Evolutionary conservation across 1,139 yeast genomes (phyloP).

Genomic region (Geotrichum aggregatum): DNA sequence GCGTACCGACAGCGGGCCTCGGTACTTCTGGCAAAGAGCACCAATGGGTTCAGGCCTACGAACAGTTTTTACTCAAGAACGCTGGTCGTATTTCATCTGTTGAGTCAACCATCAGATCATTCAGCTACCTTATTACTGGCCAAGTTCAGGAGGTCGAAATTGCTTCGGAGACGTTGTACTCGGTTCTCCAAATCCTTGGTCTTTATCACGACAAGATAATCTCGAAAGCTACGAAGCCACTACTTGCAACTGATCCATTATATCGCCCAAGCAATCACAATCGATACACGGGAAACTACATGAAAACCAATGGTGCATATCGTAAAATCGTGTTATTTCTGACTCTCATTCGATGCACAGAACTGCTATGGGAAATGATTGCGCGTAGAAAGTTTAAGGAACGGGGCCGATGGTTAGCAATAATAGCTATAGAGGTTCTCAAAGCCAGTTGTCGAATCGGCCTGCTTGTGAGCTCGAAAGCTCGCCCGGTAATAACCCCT

Average conservation of each 20-base stretch:
- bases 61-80: slow-evolving; percentile 37
- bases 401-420: slow-evolving; percentile 34
- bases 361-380: slow-evolving; percentile 40
- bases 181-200: slow-evolving; percentile 39
- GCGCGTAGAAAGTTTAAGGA: slow-evolving; percentile 26
- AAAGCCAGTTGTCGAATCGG: slow-evolving; percentile 38
- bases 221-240: slow-evolving; percentile 32
- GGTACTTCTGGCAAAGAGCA: background rate
- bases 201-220: slow-evolving; percentile 41
- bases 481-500: slow-evolving; percentile 36
- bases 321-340: slow-evolving; percentile 34
- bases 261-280: slow-evolving; percentile 34
- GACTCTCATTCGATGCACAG: slow-evolving; percentile 38
- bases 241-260: slow-evolving; percentile 24
- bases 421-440: slow-evolving; percentile 35
- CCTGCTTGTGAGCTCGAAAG: slow-evolving; percentile 32
- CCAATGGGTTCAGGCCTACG: slow-evolving; percentile 32
- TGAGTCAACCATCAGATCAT: slow-evolving; percentile 39
- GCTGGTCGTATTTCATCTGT: slow-evolving; percentile 41
- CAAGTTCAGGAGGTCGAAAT: slow-evolving; percentile 42
- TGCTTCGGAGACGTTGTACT: slow-evolving; percentile 37
- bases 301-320: slow-evolving; percentile 31
- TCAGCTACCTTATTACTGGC: slow-evolving; percentile 42
- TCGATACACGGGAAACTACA: slow-evolving; percentile 35
- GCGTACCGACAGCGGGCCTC: background rate